Evolutionary conservation across 768 basidiomycete genomes (phyloP), one percentile per base, ranked within the genome.

Genomic region (Mycena sanguinolenta): DNA sequence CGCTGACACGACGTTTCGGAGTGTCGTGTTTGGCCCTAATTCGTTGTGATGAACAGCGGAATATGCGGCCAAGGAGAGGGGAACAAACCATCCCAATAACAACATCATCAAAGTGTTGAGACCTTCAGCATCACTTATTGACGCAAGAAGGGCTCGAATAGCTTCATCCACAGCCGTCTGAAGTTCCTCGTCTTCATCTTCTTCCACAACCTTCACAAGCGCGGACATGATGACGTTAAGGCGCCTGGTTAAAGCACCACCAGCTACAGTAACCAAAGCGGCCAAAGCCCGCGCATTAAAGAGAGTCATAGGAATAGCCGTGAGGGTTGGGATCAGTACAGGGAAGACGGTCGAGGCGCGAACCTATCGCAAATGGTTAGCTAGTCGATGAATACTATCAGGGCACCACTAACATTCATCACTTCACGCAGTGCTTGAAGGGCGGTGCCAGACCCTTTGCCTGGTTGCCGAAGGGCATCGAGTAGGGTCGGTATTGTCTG

Each of bases 331-430:
- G 67, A 99, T 95, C 65, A 99, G 84, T 23, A 98, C 94, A 0
- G 98, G 98, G 94, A 99, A 99, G 44, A 99, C 96, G 13, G 94
- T 96, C 46, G 92, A 87, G 17, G 97, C 95, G 44, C 97, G 95
- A 74, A 98, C 94, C 94, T 96, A 78, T 21, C 39, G 14, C 19
- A 42, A n/a, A 14, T 13, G n/a, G 54, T 10, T 36, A 58, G 23
- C 32, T 8, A 49, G n/a, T 28, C 49, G 36, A 59, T 19, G 28
- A 32, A 28, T 3, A 23, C 5, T 28, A 30, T 14, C 14, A n/a
- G n/a, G n/a, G 62, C 28, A 57, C 32, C 5, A 83, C 93, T 78
- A 80, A 96, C 95, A 73, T 88, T 91, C 94, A 97, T 97, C 73
- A 99, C 95, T 84, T 99, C 97, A 65, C 87, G 91, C 44, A 99